Conservation (phyloP, 306 rosid genomes). For the Malus domestica region ASM211411v1 NC_041795.1:25554501-25555000, state of each 20-base stretch:
- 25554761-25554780: not conserved
- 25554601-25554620: constrained; percentile 14
- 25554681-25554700: not conserved
- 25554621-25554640: constrained; percentile 25
- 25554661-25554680: not conserved
- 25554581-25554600: constrained; percentile 32
- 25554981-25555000: no score
- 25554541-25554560: constrained; percentile 14
- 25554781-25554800: constrained; percentile 22
- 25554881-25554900: no score
- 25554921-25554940: no score
- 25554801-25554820: constrained; percentile 10
- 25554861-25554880: not conserved
- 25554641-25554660: not conserved
- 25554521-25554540: not conserved
- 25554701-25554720: constrained; percentile 2
- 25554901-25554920: no score
- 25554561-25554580: constrained; percentile 20
- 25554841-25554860: not conserved
- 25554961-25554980: no score
- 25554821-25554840: not conserved
- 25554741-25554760: constrained; percentile 2
- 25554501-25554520: constrained; percentile 16
- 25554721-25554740: not conserved
- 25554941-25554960: no score